Conservation (phyloP, 192 early-diverging fungal genomes). For the Rhizophagus sp. region DNA sequence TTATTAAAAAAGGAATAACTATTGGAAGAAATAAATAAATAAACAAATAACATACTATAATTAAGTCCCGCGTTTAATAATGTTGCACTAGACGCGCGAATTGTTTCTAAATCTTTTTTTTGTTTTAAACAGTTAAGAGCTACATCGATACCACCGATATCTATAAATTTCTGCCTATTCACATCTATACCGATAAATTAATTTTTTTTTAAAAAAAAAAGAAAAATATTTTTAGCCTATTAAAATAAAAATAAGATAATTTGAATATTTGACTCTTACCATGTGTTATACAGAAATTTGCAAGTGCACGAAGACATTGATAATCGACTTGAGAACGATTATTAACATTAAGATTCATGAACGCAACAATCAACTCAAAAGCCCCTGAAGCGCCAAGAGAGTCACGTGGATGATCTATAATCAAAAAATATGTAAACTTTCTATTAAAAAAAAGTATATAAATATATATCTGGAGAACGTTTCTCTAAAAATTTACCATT, state of each 20-base stretch:
- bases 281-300: constrained; percentile 57
- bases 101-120: constrained; percentile 35
- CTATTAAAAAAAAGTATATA: background rate
- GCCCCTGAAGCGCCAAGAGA: constrained; percentile 47
- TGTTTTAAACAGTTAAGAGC: constrained; percentile 35
- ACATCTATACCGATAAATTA: constrained; percentile 37
- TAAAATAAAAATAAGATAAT: too few relatives aligned
- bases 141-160: constrained; percentile 36
- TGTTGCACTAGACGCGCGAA: constrained; percentile 48
- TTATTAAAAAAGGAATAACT: background rate
- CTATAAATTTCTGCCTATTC: constrained; percentile 46
- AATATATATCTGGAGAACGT: background rate
- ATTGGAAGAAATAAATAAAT: background rate
- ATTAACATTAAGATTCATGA: constrained; percentile 36
- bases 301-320: constrained; percentile 53
- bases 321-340: constrained; percentile 34
- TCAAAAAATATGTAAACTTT: background rate
- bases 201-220: background rate
- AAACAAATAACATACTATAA: constrained; percentile 40
- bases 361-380: constrained; percentile 38
- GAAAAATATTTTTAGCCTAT: background rate
- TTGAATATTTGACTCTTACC: constrained; percentile 36
- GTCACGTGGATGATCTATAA: constrained; percentile 36
- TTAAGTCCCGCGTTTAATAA: constrained; percentile 53
- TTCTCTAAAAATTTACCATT: constrained; percentile 29